Percentiles rank a stretch among this genome's conserved stretches.
Evolutionary conservation across 805 yeast genomes (phyloP).

Genomic region (Metschnikowia continentalis): DNA sequence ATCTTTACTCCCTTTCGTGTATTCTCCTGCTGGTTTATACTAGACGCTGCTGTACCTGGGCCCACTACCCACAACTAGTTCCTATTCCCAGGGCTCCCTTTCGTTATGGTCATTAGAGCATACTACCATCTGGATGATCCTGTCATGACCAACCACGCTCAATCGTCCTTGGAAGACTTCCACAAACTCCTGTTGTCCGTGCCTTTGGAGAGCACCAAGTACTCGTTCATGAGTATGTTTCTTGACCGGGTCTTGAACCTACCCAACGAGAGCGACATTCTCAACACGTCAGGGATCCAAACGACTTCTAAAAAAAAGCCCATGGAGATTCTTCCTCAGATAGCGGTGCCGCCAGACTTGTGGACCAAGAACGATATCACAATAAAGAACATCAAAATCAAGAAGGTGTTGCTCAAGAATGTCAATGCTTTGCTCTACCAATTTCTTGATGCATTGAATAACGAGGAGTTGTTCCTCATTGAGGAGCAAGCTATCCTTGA

Average conservation of each 20-base stretch:
- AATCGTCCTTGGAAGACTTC: conserved; percentile 10
- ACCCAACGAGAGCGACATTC: conserved; percentile 15
- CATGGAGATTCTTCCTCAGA: conserved; percentile 30
- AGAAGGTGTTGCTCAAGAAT: conserved; percentile 30
- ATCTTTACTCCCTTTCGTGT: background rate
- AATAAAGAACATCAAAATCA: conserved; percentile 29
- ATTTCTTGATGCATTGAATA: conserved; percentile 8
- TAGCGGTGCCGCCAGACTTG: conserved; percentile 33
- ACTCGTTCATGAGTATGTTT: conserved; percentile 24
- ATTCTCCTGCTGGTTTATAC: background rate
- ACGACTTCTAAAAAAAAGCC: background rate
- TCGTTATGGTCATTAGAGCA: background rate
- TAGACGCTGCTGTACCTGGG: background rate
- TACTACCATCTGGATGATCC: background rate
- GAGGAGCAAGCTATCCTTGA: conserved; percentile 28
- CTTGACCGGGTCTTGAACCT: conserved; percentile 24
- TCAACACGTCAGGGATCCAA: conserved; percentile 5
- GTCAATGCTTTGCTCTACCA: conserved; percentile 26
- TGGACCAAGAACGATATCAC: conserved; percentile 33
- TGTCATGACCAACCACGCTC: background rate
- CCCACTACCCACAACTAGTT: background rate
- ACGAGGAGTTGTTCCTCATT: conserved; percentile 16
- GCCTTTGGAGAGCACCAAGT: conserved; percentile 25
- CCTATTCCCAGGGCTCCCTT: background rate
- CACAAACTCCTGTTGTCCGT: conserved; percentile 25